These are phyloP conservation scores for Rhodotorula sp. DNA, from an alignment of 1,284 basidiomycete genomes.

Conservation along the genomic window DNA sequence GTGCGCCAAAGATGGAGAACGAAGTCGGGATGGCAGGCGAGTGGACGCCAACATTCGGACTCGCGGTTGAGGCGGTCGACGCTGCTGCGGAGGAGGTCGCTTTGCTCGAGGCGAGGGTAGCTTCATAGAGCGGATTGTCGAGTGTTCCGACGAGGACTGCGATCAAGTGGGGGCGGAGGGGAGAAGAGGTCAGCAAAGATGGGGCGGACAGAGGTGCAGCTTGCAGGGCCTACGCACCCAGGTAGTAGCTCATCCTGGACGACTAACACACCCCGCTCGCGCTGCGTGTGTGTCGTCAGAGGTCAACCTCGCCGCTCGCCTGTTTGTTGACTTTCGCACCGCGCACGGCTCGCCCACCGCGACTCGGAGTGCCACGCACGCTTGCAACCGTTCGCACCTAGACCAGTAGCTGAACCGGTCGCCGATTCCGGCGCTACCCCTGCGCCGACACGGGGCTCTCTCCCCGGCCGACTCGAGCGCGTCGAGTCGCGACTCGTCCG, in stretches of 20 bases:
- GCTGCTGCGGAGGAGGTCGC: conserved; percentile 23
- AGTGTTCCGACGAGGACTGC: conserved; percentile 44
- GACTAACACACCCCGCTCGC: neutral
- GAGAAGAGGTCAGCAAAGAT: neutral
- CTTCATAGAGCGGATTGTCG: conserved; percentile 47
- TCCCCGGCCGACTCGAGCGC: neutral
- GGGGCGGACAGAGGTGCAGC: neutral
- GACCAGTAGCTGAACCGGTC: no score
- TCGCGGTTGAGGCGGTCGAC: conserved; percentile 15
- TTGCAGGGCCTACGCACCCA: conserved; percentile 9
- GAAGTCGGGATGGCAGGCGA: conserved; percentile 23
- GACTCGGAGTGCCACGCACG: no score
- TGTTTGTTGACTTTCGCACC: no score
- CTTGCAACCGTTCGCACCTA: no score
- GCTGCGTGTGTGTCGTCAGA: no score
- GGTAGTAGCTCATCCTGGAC: conserved; percentile 30
- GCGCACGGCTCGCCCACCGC: no score
- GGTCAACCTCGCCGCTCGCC: no score
- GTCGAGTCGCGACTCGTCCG: neutral
- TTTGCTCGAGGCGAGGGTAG: conserved; percentile 41
- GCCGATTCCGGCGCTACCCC: no score
- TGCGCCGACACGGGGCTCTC: no score
- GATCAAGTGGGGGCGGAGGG: neutral
- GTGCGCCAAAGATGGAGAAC: conserved; percentile 39
- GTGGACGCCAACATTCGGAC: neutral